Evolutionary conservation across 176 grass and related monocot species (phyloP), one percentile per base, ranked within the genome.

Genomic region (Hordeum marinum): DNA sequence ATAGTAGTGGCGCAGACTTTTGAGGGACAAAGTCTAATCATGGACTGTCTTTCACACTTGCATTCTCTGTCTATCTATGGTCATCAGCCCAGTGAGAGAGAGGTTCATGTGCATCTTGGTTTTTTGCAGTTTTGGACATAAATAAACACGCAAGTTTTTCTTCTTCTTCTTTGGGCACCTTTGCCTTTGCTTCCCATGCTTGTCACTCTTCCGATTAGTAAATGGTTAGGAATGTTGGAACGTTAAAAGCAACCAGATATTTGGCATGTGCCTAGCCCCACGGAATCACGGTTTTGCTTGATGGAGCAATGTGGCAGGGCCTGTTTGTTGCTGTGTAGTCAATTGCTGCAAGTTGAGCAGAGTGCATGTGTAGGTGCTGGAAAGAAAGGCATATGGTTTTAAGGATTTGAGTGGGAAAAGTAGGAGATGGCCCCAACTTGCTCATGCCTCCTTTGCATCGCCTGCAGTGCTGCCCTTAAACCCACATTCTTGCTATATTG

Each of bases 261-360:
- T 78, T 84, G 67, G 39, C 84, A 54, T 37, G 37, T 37, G 37
- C 54, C 54, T 26, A 43, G 18, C 76, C 23, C 21, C 31, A 15
- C 10, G 59, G 35, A 58, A 68, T 74, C 18, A 1, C 12, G 37
- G 31, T 52, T 43, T 77, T 65, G 72, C 23, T 59, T 61, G 27
- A 23, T 46, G 75, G 39, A 55, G 57, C 31, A 71, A 79, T 61
- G 67, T 80, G 81, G 66, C 54, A 42, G 68, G 43, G 20, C 41
- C 11, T 84, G 46, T 26, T 26, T 27, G 41, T 54, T 74, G 82
- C 41, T 23, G 12, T 55, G 75, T 54, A 31, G 75, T 59, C 87
- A 80, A 59, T 23, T 84, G 87, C 77, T 84, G 87, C 77, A 81
- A 75, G 82, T 76, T 80, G 82, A 74, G 60, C 76, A 80, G 73